phyloP scores from a whole-genome alignment of 139 green algal genomes.

The Chlorella vulgaris region DNA sequence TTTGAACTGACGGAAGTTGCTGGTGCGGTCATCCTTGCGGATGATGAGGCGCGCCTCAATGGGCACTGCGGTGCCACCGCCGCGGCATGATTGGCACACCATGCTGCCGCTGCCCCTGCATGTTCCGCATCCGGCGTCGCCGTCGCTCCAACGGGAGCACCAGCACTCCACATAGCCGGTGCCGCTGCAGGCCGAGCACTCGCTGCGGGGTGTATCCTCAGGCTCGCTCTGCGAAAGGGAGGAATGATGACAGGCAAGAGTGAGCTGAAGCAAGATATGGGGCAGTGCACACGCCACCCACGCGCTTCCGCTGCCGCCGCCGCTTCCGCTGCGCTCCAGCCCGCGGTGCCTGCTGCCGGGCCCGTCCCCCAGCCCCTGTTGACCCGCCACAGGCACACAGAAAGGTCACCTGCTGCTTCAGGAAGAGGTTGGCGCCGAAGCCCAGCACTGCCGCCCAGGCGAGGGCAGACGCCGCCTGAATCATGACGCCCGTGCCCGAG shows the following conservation, averaged over 20 bases:
- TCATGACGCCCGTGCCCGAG: background rate
- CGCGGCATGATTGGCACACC: constrained; percentile 35
- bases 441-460: background rate
- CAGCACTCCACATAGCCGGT: constrained; percentile 40
- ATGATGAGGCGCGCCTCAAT: constrained; percentile 38
- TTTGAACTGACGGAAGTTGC: constrained; percentile 1
- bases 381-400: too few relatives aligned
- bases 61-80: constrained; percentile 42
- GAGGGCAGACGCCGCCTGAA: background rate
- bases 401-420: constrained; percentile 32
- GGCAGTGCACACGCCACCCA: too few relatives aligned
- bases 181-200: constrained; percentile 38
- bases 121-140: constrained; percentile 26
- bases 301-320: too few relatives aligned
- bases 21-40: background rate
- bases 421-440: background rate
- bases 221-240: background rate
- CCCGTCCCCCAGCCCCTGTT: too few relatives aligned
- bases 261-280: too few relatives aligned
- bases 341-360: too few relatives aligned
- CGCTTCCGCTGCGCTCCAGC: too few relatives aligned
- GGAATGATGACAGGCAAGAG: too few relatives aligned
- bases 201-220: background rate
- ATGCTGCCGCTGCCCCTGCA: constrained; percentile 38
- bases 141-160: constrained; percentile 45